Evolutionary conservation across 352 stramenopile species (phyloP).

Genomic region (Globisporangium alternatum): DNA sequence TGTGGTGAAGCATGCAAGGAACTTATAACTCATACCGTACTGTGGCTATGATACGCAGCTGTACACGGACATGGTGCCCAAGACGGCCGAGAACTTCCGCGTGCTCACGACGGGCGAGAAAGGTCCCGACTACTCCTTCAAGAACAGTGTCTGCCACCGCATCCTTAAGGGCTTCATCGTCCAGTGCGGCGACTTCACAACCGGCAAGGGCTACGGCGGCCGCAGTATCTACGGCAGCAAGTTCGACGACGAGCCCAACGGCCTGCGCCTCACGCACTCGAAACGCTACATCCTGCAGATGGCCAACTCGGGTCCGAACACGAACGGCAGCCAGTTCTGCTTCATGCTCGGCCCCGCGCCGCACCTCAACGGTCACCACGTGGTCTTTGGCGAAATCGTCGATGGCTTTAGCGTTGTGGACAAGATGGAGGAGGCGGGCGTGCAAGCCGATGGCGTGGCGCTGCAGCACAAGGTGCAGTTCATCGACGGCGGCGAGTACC

Average conservation of each 20-base stretch:
- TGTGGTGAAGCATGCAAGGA: background rate
- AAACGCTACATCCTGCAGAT: constrained; percentile 91
- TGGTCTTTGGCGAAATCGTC: constrained; percentile 85
- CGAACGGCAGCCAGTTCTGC: constrained; percentile 99
- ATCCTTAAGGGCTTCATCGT: constrained; percentile 99
- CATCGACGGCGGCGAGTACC: constrained; percentile 66
- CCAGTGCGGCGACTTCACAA: constrained; percentile 95
- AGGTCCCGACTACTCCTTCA: constrained; percentile 92
- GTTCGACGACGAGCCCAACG: constrained; percentile 97
- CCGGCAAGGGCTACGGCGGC: constrained; percentile 92
- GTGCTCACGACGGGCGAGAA: constrained; percentile 95
- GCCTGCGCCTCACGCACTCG: constrained; percentile 70
- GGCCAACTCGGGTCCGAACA: constrained; percentile 97
- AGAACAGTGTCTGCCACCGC: constrained; percentile 96
- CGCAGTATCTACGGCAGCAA: constrained; percentile 97
- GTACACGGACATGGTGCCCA: constrained; percentile 94
- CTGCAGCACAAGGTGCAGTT: constrained; percentile 77
- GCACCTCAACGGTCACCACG: constrained; percentile 81
- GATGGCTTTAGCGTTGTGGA: constrained; percentile 83
- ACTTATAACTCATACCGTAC: background rate
- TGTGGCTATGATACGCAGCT: constrained; percentile 36
- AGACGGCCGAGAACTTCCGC: constrained; percentile 98
- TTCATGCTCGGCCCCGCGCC: constrained; percentile 89
- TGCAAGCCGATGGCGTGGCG: constrained; percentile 53
- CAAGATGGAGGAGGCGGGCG: constrained; percentile 74